phyloP scores from a whole-genome alignment of 163 green algal genomes.

The Chlorella variabilis region DNA sequence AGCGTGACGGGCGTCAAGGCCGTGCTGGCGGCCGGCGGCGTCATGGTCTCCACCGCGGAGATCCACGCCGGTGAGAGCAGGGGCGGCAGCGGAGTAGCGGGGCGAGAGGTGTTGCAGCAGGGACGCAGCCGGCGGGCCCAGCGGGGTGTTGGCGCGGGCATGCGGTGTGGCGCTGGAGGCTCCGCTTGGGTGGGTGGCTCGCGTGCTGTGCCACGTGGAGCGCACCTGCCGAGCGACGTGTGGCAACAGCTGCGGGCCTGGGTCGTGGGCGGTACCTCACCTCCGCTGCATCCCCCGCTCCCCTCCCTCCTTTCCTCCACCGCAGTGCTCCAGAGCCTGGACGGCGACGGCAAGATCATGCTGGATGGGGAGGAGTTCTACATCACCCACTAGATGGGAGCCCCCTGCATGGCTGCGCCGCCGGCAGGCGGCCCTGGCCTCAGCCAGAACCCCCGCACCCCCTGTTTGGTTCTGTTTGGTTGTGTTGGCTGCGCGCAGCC shows the following conservation, averaged over 20 bases:
- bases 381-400: background rate
- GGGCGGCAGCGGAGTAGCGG: too few relatives aligned
- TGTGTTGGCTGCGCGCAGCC: too few relatives aligned
- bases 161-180: too few relatives aligned
- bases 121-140: background rate
- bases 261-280: too few relatives aligned
- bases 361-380: background rate
- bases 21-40: conserved; percentile 25
- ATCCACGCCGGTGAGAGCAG: conserved; percentile 10
- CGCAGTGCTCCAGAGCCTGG: conserved; percentile 36
- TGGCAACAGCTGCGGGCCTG: background rate
- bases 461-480: too few relatives aligned
- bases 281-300: too few relatives aligned
- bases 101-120: background rate
- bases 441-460: too few relatives aligned
- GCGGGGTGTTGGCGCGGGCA: background rate
- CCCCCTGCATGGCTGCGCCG: too few relatives aligned
- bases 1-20: conserved; percentile 47
- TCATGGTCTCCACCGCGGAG: conserved; percentile 13
- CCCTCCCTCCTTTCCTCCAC: background rate
- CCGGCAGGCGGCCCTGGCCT: too few relatives aligned
- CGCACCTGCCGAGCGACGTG: background rate
- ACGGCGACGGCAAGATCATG: background rate
- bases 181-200: too few relatives aligned
- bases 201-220: too few relatives aligned